A percentile compares a stretch with the other conserved stretches of the same genome.
These are phyloP conservation scores for Dimocarpus longan DNA, from an alignment of 345 rosid genomes.

Conservation along the genomic window DNA sequence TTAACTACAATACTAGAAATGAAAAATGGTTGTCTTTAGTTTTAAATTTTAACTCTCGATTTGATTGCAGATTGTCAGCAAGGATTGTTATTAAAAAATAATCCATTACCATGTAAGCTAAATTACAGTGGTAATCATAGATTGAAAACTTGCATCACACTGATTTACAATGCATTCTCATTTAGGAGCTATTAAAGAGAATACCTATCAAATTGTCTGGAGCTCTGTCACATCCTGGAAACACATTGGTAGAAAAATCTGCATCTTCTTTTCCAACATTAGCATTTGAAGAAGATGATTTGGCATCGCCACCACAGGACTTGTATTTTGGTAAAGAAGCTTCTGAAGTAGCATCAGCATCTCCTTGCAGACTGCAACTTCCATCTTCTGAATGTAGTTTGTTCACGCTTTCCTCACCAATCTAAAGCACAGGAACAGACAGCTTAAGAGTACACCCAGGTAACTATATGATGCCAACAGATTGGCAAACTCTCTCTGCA, in stretches of 20 bases:
- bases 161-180: neutral
- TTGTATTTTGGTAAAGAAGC: conserved; percentile 3
- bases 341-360: neutral
- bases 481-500: neutral
- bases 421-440: conserved; percentile 11
- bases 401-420: neutral
- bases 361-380: neutral
- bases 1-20: neutral
- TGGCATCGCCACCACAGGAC: neutral
- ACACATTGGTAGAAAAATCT: neutral
- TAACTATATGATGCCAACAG: neutral
- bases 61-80: neutral
- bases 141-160: neutral
- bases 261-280: neutral
- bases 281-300: conserved; percentile 12
- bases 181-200: neutral
- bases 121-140: neutral
- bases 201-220: conserved; percentile 14
- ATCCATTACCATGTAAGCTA: neutral
- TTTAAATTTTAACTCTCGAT: neutral
- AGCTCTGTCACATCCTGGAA: conserved; percentile 3
- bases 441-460: neutral
- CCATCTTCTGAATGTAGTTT: neutral
- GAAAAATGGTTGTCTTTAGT: neutral
- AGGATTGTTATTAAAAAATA: neutral